These are phyloP conservation scores for Xylaria digitata DNA, from an alignment of 2,329 filamentous ascomycete species.

Conservation along the genomic window DNA sequence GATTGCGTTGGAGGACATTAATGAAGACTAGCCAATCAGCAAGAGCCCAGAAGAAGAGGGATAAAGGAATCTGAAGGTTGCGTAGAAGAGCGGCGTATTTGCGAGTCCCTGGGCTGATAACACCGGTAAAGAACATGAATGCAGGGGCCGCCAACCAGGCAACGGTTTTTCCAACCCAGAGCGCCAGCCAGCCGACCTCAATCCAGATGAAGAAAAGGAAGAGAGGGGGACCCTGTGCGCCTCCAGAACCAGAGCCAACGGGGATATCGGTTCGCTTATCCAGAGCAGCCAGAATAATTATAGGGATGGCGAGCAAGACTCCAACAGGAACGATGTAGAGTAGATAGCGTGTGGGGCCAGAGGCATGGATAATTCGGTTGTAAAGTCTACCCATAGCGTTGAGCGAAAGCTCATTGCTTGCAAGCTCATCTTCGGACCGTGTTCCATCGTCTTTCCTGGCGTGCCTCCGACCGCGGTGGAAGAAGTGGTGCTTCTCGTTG, in stretches of 20 bases:
- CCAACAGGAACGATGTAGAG: conserved; percentile 75
- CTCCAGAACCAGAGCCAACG: conserved; percentile 52
- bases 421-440: conserved; percentile 58
- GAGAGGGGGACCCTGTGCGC: conserved; percentile 59
- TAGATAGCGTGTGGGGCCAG: conserved; percentile 72
- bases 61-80: conserved; percentile 73
- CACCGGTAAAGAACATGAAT: conserved; percentile 77
- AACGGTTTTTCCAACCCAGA: conserved; percentile 75
- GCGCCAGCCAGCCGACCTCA: conserved; percentile 73
- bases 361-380: conserved; percentile 71
- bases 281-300: conserved; percentile 65
- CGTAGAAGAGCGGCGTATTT: conserved; percentile 76
- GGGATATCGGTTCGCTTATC: conserved; percentile 54
- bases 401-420: conserved; percentile 64
- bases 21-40: conserved; percentile 72
- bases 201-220: conserved; percentile 76
- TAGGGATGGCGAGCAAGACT: conserved; percentile 69
- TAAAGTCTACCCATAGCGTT: conserved; percentile 75
- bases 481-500: conserved; percentile 61
- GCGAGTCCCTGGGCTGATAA: conserved; percentile 75
- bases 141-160: conserved; percentile 68
- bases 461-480: conserved; percentile 62
- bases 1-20: conserved; percentile 58
- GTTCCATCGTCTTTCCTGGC: conserved; percentile 55
- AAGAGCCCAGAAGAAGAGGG: conserved; percentile 76